Conservation (phyloP, 371 early-diverging fungal genomes). For the Rhizomucor miehei region DNA sequence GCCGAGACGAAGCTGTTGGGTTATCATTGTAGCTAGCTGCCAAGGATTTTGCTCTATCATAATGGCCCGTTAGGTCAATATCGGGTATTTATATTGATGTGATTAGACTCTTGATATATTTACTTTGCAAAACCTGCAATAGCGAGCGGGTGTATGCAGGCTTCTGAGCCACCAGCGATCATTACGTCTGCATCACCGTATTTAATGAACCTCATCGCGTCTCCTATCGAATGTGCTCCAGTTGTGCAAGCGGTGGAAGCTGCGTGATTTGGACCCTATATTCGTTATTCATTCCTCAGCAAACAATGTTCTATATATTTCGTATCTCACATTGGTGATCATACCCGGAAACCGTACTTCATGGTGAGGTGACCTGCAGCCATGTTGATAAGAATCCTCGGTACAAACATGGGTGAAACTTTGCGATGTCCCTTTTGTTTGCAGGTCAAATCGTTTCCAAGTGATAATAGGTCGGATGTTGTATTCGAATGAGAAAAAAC, state of each 20-base stretch:
- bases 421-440: conserved; percentile 63
- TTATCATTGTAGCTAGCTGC: conserved; percentile 73
- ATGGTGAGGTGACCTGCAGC: conserved; percentile 93
- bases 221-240: conserved; percentile 93
- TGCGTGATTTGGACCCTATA: conserved; percentile 88
- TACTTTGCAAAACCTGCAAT: conserved; percentile 89
- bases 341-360: conserved; percentile 77
- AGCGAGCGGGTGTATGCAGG: conserved; percentile 80
- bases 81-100: neutral
- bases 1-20: conserved; percentile 80
- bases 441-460: no score
- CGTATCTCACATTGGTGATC: neutral
- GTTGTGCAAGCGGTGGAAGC: conserved; percentile 94
- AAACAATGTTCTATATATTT: neutral
- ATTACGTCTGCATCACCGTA: conserved; percentile 94
- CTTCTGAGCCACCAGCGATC: conserved; percentile 94
- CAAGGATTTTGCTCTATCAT: conserved; percentile 77
- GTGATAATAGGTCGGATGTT: no score
- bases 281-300: neutral
- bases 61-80: neutral
- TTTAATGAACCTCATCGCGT: conserved; percentile 89
- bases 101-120: neutral
- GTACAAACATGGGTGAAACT: conserved; percentile 90
- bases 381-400: conserved; percentile 89
- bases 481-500: conserved; percentile 2